Percentiles rank a stretch among this genome's conserved stretches.
phyloP scores from a whole-genome alignment of 73 alveolate genomes.

The Symbiodinium natans region DNA sequence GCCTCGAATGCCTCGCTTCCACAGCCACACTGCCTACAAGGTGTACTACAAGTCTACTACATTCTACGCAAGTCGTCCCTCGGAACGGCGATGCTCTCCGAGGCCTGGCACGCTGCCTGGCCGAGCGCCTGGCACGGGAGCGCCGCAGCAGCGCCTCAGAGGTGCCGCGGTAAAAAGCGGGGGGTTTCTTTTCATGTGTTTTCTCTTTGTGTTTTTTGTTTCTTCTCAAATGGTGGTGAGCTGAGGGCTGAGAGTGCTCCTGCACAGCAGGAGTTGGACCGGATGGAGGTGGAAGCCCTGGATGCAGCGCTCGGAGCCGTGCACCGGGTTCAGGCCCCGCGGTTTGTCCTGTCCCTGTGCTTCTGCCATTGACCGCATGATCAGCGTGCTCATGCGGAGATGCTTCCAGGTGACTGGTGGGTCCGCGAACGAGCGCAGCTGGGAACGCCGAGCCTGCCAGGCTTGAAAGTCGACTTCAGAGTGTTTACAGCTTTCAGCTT shows the following conservation, averaged over 20 bases:
- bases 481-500: no score
- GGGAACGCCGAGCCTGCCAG: not conserved
- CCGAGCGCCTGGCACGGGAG: constrained; percentile 24
- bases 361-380: no score
- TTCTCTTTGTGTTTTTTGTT: no score
- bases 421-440: not conserved
- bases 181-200: no score
- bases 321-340: not conserved
- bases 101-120: constrained; percentile 72
- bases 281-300: not conserved
- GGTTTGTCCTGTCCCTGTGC: no score
- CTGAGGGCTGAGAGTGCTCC: no score
- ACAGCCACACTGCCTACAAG: not conserved
- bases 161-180: no score
- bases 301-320: not conserved
- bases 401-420: no score
- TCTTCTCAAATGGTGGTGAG: no score
- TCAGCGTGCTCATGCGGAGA: no score
- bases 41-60: not conserved
- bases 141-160: no score
- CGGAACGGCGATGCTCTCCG: not conserved
- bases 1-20: not conserved
- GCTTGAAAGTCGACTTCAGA: no score
- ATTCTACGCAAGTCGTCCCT: not conserved
- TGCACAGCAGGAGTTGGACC: not conserved